phyloP scores from a whole-genome alignment of 202 grass and related monocot genomes.

The Musa balbisiana region DNA sequence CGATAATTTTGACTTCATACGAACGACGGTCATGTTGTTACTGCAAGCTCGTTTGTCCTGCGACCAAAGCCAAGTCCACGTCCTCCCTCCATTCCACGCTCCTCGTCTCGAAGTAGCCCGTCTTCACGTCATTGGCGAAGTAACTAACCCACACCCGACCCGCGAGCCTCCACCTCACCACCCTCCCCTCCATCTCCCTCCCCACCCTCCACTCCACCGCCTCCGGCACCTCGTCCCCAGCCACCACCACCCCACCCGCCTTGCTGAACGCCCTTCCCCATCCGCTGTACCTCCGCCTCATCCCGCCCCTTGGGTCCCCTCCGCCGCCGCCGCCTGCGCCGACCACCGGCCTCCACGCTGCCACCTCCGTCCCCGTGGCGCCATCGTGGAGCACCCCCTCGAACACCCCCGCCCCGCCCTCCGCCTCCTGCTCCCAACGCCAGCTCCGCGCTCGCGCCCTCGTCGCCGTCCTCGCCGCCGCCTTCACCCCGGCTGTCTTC shows the following conservation, averaged over 20 bases:
- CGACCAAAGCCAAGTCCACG: constrained; percentile 55
- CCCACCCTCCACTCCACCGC: constrained; percentile 73
- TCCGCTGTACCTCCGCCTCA: constrained; percentile 46
- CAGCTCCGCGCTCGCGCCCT: constrained; percentile 46
- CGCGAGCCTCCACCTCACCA: constrained; percentile 56
- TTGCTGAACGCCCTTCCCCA: constrained; percentile 63
- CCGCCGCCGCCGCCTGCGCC: neutral
- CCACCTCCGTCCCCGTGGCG: constrained; percentile 49
- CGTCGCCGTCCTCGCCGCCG: constrained; percentile 38
- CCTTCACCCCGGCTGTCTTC: constrained; percentile 19
- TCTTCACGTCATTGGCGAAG: constrained; percentile 62
- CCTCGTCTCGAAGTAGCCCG: constrained; percentile 60
- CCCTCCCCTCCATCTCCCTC: constrained; percentile 57
- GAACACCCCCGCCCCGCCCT: constrained; percentile 59
- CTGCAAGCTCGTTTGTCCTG: neutral
- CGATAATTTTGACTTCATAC: no score
- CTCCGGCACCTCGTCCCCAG: constrained; percentile 61
- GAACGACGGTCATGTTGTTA: no score
- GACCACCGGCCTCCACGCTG: constrained; percentile 34
- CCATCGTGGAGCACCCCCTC: constrained; percentile 68
- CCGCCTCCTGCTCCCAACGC: constrained; percentile 87
- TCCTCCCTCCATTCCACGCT: constrained; percentile 72
- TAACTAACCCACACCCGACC: constrained; percentile 69
- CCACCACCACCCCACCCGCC: constrained; percentile 61
- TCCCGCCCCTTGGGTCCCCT: constrained; percentile 45